Conservation (phyloP, 2,329 filamentous ascomycete species). For the Myriosclerotinia duriaeana region DNA sequence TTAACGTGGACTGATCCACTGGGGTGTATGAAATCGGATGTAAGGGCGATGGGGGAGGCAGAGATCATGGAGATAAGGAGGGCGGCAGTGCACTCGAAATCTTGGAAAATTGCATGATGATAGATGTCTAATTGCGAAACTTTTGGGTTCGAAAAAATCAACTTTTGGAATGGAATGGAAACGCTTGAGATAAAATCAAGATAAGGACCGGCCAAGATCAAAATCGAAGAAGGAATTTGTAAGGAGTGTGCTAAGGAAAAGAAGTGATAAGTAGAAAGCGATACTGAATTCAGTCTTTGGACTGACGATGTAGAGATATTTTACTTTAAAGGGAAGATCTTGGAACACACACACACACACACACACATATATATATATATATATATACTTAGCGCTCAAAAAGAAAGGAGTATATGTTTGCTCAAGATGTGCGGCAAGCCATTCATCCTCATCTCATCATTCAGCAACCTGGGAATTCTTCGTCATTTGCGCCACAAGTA, state of each 20-base stretch:
- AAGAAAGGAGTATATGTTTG: neutral
- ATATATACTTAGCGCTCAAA: neutral
- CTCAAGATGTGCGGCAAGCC: neutral
- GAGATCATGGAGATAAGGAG: constrained; percentile 18
- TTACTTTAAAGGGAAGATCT: neutral
- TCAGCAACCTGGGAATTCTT: neutral
- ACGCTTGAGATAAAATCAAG: neutral
- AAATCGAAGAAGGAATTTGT: neutral
- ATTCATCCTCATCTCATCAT: neutral
- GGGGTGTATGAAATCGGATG: neutral
- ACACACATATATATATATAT: no score
- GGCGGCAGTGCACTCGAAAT: constrained; percentile 10
- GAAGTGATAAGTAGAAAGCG: neutral
- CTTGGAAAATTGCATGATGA: constrained; percentile 16
- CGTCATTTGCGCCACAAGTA: constrained; percentile 9
- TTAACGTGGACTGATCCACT: neutral
- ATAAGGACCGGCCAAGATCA: neutral
- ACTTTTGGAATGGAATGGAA: neutral
- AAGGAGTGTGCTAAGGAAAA: constrained; percentile 5
- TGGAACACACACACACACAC: no score
- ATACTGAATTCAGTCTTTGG: neutral
- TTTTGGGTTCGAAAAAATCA: neutral
- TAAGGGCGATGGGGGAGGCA: constrained; percentile 11
- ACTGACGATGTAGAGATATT: neutral
- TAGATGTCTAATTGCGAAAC: neutral